Evolutionary conservation across 352 stramenopile genomes (phyloP), one percentile per base, ranked within the genome.

Genomic region (Globisporangium cystogenes): DNA sequence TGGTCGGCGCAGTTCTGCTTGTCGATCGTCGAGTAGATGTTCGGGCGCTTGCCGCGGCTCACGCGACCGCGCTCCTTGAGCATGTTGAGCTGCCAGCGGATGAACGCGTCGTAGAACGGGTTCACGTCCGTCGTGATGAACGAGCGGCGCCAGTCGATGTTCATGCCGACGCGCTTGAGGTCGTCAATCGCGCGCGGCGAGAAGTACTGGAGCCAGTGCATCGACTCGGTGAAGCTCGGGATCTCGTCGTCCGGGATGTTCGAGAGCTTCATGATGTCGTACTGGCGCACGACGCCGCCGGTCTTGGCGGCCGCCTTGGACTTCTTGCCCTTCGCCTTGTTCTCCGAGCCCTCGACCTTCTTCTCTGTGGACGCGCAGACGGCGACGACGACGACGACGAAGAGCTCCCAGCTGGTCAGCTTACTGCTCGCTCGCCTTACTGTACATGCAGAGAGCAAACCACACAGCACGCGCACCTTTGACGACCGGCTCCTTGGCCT

Each of bases 61-160:
- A 95, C 67, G 45, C 86, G 84, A 14, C 74, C 74, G 68, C 90
- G 90, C 57, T 96, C 93, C 40, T 96, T 93, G 15, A 99, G 76
- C 36, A 90, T 96, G 72, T 99, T 96, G 61, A 99, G 98, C 78
- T 99, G 97, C 98, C 98, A 99, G 47, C 86, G 93, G 66, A 99
- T 98, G 75, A 99, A 99, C 39, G 90, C 83, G 68, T 99, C 96
- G 76, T 99, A 99, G 72, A 99, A 99, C 18, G 95, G 95, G 77
- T 99, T 99, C 31, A 98, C 89, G 41, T 97, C 86, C 35, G 98
- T 99, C 18, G 98, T 99, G 67, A 99, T 99, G 77, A 99, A 99
- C 31, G 91, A 96, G 27, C 98, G 86, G 56, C 98, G 77, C 96
- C 97, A 99, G 74, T 99, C 98, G 15, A 99, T 93, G 62, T 86